These are phyloP conservation scores for Diaporthe sp. DNA, from an alignment of 2,329 filamentous ascomycete species.

Conservation along the genomic window DNA sequence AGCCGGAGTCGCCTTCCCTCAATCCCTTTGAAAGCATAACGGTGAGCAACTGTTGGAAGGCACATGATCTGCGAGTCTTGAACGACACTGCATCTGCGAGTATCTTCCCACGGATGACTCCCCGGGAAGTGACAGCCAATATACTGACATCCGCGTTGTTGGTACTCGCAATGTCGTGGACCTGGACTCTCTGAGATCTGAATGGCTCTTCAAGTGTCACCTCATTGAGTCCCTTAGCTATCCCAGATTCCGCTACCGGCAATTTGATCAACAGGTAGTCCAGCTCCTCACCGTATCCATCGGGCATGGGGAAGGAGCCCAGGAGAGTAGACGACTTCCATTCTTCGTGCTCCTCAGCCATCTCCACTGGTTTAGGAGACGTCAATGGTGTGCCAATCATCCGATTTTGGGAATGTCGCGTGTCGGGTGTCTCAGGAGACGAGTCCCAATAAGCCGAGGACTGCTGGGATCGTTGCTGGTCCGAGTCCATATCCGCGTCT, in stretches of 20 bases:
- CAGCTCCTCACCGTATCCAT: neutral
- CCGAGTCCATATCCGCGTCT: neutral
- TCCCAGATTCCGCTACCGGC: neutral
- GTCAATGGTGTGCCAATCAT: fast-evolving
- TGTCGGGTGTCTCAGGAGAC: neutral
- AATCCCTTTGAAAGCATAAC: neutral
- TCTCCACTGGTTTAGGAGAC: neutral
- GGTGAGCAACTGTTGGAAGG: neutral
- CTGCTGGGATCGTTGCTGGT: neutral
- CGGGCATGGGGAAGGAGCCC: neutral
- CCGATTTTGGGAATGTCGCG: too few species aligned
- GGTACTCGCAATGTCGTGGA: neutral
- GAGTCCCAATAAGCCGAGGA: neutral
- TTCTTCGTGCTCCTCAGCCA: neutral
- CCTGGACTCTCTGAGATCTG: neutral
- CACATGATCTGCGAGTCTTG: neutral
- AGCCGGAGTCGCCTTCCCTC: neutral
- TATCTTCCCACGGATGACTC: neutral
- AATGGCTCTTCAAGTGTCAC: neutral
- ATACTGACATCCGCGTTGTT: neutral
- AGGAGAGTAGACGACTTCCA: neutral
- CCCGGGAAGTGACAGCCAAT: neutral
- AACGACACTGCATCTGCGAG: neutral
- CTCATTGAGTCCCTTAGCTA: neutral
- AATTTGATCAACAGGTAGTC: neutral